Conservation (phyloP, 805 yeast species). For the Brettanomyces bruxellensis region DNA sequence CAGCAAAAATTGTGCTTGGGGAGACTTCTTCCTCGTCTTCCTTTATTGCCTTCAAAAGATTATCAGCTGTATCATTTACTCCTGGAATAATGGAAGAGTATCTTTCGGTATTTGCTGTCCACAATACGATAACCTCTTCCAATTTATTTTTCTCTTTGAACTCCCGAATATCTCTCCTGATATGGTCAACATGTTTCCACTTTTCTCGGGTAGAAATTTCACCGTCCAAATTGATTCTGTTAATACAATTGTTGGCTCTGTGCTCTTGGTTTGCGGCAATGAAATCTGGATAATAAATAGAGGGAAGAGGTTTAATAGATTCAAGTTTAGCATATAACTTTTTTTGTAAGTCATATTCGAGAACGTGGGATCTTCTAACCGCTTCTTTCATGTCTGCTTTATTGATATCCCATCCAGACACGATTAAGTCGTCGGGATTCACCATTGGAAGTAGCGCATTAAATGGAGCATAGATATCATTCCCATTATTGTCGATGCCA, state of each 20-base stretch:
- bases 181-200: conserved; percentile 83
- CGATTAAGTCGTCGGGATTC: conserved; percentile 80
- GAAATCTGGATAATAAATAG: conserved; percentile 91
- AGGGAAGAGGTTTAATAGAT: conserved; percentile 61
- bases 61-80: conserved; percentile 83
- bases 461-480: conserved; percentile 89
- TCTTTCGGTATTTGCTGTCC: conserved; percentile 98
- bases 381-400: conserved; percentile 63
- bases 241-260: conserved; percentile 82
- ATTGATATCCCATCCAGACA: conserved; percentile 94
- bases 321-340: conserved; percentile 60
- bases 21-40: conserved; percentile 74
- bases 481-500: conserved; percentile 75
- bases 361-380: conserved; percentile 76
- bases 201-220: conserved; percentile 49
- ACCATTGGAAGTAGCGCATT: conserved; percentile 82
- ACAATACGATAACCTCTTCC: conserved; percentile 82
- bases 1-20: conserved; percentile 91
- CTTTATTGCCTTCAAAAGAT: conserved; percentile 66
- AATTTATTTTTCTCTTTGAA: conserved; percentile 65
- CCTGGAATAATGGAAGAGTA: conserved; percentile 70
- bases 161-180: conserved; percentile 73
- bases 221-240: conserved; percentile 39
- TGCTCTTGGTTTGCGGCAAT: conserved; percentile 91
- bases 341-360: conserved; percentile 76